phyloP scores from a whole-genome alignment of 2,329 filamentous ascomycete species.

The Zymoseptoria tritici region DNA sequence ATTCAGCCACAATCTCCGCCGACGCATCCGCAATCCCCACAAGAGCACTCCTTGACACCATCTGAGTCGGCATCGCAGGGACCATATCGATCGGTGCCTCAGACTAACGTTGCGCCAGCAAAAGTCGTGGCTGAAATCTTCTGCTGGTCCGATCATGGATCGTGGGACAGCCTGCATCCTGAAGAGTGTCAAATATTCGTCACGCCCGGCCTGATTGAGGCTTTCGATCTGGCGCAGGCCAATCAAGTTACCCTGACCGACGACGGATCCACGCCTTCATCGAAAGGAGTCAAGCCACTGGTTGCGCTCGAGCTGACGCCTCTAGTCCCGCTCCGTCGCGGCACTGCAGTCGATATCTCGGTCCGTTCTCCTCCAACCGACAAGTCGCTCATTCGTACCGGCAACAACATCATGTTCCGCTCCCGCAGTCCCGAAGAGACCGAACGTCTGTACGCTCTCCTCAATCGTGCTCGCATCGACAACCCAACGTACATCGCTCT shows the following conservation, averaged over 20 bases:
- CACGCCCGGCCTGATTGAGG: constrained; percentile 58
- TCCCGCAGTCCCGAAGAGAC: constrained; percentile 71
- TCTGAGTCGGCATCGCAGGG: constrained; percentile 78
- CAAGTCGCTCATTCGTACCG: constrained; percentile 61
- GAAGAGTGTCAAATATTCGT: constrained; percentile 57
- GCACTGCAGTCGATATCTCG: constrained; percentile 87
- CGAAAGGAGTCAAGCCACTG: constrained; percentile 42
- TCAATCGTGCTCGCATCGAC: constrained; percentile 83
- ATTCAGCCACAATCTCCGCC: neutral
- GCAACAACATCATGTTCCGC: constrained; percentile 83
- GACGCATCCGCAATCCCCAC: constrained; percentile 10
- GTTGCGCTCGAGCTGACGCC: constrained; percentile 81
- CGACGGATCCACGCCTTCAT: constrained; percentile 33
- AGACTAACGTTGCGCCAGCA: constrained; percentile 39
- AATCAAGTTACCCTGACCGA: constrained; percentile 37
- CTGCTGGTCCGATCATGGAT: constrained; percentile 55
- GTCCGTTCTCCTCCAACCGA: constrained; percentile 77
- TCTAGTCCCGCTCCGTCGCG: constrained; percentile 79
- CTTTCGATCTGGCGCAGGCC: constrained; percentile 49
- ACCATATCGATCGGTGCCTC: constrained; percentile 50
- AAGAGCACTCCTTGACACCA: constrained; percentile 49
- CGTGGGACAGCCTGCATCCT: constrained; percentile 54
- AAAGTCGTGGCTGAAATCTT: constrained; percentile 55
- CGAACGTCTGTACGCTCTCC: constrained; percentile 71
- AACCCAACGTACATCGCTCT: constrained; percentile 81